These are phyloP conservation scores for Aspergillus novofumigatus DNA, from an alignment of 2,329 filamentous ascomycete genomes.

Conservation along the genomic window DNA sequence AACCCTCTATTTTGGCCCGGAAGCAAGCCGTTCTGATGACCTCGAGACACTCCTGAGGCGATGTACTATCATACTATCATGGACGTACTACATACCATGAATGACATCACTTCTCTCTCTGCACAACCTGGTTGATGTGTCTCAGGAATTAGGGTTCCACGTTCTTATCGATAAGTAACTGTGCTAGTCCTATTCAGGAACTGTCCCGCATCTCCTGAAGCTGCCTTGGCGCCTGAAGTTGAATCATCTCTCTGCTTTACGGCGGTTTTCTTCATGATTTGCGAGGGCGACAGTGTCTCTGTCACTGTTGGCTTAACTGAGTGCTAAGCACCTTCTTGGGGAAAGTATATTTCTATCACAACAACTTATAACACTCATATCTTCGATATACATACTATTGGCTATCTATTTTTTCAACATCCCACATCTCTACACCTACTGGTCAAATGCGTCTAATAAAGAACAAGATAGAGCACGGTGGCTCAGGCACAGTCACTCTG, in stretches of 20 bases:
- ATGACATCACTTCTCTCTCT: neutral
- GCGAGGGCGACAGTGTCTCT: neutral
- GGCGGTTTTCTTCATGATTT: neutral
- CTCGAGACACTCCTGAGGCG: no score
- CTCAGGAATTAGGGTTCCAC: conserved; percentile 9
- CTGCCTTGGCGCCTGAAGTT: neutral
- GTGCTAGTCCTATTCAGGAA: conserved; percentile 10
- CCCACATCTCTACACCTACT: neutral
- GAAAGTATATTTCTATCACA: neutral
- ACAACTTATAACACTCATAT: neutral
- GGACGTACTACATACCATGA: neutral
- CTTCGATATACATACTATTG: neutral
- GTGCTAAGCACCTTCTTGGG: neutral
- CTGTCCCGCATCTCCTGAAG: conserved; percentile 16
- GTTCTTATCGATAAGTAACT: conserved; percentile 21
- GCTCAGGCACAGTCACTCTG: conserved; percentile 62
- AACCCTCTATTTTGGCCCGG: neutral
- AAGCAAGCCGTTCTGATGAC: no score
- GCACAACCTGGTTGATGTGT: neutral
- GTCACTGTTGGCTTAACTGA: neutral
- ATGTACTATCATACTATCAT: neutral
- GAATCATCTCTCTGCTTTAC: neutral
- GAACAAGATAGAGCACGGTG: conserved; percentile 62
- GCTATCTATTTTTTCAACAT: neutral
- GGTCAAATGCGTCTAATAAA: conserved; percentile 61